A percentile compares a stretch with the other conserved stretches of the same genome.
Conservation (phyloP, 2,329 filamentous ascomycete species). For the Aspergillus udagawae region DNA sequence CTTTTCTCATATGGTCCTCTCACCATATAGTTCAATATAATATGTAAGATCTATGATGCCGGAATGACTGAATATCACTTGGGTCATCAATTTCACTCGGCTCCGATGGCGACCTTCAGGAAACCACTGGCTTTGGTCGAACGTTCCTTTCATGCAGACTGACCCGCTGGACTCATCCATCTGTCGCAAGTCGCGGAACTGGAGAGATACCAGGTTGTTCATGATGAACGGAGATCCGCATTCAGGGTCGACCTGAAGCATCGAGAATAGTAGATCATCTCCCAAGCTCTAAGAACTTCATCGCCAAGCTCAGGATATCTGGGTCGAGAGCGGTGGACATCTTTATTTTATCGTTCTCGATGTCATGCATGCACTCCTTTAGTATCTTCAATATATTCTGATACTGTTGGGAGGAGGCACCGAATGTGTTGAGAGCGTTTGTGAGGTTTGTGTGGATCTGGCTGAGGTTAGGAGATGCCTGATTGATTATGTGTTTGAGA, state of each 20-base stretch:
- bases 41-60: constrained; percentile 15
- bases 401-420: constrained; percentile 35
- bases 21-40: constrained; percentile 13
- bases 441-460: constrained; percentile 42
- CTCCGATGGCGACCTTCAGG: background rate
- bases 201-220: background rate
- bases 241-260: background rate
- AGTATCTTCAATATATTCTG: constrained; percentile 34
- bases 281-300: constrained; percentile 31
- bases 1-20: constrained; percentile 6
- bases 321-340: constrained; percentile 20
- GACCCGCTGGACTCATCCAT: background rate
- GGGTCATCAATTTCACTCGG: background rate
- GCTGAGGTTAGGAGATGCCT: background rate
- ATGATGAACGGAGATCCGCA: too few species aligned
- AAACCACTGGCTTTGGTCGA: background rate
- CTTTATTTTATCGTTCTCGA: constrained; percentile 17
- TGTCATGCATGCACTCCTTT: constrained; percentile 28
- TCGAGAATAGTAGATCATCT: constrained; percentile 6
- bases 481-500: background rate
- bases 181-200: background rate
- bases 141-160: background rate
- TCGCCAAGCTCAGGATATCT: constrained; percentile 28
- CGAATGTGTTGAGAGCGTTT: constrained; percentile 39
- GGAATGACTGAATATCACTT: background rate